phyloP scores from a whole-genome alignment of 2,329 filamentous ascomycete species.

The Calonectria montana region DNA sequence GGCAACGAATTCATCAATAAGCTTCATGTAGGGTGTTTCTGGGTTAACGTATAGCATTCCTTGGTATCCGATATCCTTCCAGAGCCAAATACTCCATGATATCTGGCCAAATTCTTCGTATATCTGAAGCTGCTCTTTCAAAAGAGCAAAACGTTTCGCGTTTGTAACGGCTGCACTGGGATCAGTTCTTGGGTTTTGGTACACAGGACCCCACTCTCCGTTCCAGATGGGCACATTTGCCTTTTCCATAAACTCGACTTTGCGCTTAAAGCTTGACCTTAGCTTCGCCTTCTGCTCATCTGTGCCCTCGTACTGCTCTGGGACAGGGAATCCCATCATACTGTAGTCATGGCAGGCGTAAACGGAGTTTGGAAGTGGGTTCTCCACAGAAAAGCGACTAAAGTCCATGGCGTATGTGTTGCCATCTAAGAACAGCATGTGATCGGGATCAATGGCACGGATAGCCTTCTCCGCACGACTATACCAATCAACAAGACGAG shows the following conservation, averaged over 20 bases:
- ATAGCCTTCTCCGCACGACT: slow-evolving; percentile 53
- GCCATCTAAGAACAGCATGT: slow-evolving; percentile 63
- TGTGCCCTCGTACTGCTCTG: slow-evolving; percentile 53
- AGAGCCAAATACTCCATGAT: slow-evolving; percentile 71
- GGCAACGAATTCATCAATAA: slow-evolving; percentile 62
- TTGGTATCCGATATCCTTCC: slow-evolving; percentile 68
- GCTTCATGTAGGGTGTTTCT: slow-evolving; percentile 60
- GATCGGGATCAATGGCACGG: slow-evolving; percentile 56
- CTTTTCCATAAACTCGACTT: slow-evolving; percentile 56
- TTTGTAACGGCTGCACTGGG: slow-evolving; percentile 51
- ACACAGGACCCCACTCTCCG: slow-evolving; percentile 64
- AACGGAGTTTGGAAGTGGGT: slow-evolving; percentile 59
- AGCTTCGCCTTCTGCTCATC: slow-evolving; percentile 56
- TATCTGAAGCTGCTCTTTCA: slow-evolving; percentile 54
- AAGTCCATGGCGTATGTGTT: slow-evolving; percentile 67
- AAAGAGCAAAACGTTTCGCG: slow-evolving; percentile 52
- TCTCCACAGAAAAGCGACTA: slow-evolving; percentile 51
- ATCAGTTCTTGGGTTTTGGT: slow-evolving; percentile 53
- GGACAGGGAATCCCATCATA: slow-evolving; percentile 59
- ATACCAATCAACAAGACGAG: slow-evolving; percentile 47
- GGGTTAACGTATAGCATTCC: slow-evolving; percentile 64
- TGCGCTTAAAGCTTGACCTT: slow-evolving; percentile 52
- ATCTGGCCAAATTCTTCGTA: slow-evolving; percentile 42
- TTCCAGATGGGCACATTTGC: slow-evolving; percentile 59
- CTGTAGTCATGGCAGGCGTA: slow-evolving; percentile 67